Conservation (phyloP, 306 rosid genomes). For the Prunus dulcis region DNA sequence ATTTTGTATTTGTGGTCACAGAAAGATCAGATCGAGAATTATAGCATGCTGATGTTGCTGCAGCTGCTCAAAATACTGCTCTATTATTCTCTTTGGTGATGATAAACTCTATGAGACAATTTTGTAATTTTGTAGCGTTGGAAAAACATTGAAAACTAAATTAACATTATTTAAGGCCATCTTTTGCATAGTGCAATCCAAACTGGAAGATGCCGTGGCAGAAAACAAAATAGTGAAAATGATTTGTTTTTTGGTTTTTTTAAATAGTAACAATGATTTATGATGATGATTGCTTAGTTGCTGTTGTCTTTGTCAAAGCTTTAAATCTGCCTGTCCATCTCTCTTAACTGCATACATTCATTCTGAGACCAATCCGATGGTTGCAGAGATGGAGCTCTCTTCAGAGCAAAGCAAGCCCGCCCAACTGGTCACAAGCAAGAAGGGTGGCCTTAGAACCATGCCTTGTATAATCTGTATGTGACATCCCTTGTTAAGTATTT, state of each 20-base stretch:
- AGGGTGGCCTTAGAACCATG: conserved; percentile 76
- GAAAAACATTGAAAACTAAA: neutral
- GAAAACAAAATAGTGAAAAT: neutral
- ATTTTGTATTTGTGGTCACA: neutral
- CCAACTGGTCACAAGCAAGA: conserved; percentile 30
- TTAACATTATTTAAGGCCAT: neutral
- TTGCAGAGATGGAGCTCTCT: conserved; percentile 31
- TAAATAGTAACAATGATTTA: neutral
- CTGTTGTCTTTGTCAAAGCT: neutral
- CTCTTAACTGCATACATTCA: neutral
- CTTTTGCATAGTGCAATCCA: neutral
- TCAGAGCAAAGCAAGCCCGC: conserved; percentile 32
- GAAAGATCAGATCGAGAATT: neutral
- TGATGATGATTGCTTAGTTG: neutral
- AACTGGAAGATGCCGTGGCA: neutral
- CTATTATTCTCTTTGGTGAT: neutral
- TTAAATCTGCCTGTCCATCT: neutral
- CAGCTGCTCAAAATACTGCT: neutral
- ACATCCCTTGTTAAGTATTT: neutral
- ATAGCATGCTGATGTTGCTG: neutral
- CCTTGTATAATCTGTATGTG: conserved; percentile 72
- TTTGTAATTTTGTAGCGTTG: neutral
- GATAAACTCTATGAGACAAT: neutral
- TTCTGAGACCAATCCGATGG: neutral
- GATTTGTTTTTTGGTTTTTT: neutral